Evolutionary conservation across 2,329 filamentous ascomycete species (phyloP).

Genomic region (Monilinia fructigena): DNA sequence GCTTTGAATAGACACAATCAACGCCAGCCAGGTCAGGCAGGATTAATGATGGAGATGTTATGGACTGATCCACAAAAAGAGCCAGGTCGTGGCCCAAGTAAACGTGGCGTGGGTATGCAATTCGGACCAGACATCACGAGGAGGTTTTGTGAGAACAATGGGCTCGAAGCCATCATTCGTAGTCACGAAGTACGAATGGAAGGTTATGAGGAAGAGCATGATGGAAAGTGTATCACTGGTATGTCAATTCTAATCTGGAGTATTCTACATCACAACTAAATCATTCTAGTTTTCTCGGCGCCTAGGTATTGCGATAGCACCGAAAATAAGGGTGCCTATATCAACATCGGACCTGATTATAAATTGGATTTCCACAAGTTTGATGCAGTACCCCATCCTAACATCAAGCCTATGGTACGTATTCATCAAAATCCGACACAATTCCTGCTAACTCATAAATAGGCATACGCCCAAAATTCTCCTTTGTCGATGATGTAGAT

Average conservation of each 20-base stretch:
- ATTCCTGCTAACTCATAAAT: slow-evolving; percentile 26
- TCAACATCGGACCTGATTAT: slow-evolving; percentile 90
- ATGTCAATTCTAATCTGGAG: slow-evolving; percentile 38
- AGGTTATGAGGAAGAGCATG: slow-evolving; percentile 97
- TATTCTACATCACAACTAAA: neutral
- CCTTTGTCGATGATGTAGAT: slow-evolving; percentile 57
- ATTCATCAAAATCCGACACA: neutral
- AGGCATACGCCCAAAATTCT: slow-evolving; percentile 80
- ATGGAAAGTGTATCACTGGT: slow-evolving; percentile 92
- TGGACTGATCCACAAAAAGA: slow-evolving; percentile 94
- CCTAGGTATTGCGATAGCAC: slow-evolving; percentile 97
- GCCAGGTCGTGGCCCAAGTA: slow-evolving; percentile 87
- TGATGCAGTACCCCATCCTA: slow-evolving; percentile 91
- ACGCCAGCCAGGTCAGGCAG: slow-evolving; percentile 86
- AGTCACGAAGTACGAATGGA: slow-evolving; percentile 99
- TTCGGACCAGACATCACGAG: slow-evolving; percentile 97
- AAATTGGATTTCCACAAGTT: slow-evolving; percentile 93
- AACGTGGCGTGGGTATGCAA: slow-evolving; percentile 92
- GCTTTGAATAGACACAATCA: slow-evolving; percentile 90
- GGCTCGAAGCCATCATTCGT: slow-evolving; percentile 89
- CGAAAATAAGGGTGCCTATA: slow-evolving; percentile 97
- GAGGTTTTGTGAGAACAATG: slow-evolving; percentile 94
- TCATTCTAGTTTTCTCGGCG: slow-evolving; percentile 77
- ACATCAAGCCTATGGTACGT: slow-evolving; percentile 86
- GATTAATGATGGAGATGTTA: slow-evolving; percentile 99